These are phyloP conservation scores for Vitis hybrid DNA, from an alignment of 177 flowering plant genomes.

Conservation along the genomic window DNA sequence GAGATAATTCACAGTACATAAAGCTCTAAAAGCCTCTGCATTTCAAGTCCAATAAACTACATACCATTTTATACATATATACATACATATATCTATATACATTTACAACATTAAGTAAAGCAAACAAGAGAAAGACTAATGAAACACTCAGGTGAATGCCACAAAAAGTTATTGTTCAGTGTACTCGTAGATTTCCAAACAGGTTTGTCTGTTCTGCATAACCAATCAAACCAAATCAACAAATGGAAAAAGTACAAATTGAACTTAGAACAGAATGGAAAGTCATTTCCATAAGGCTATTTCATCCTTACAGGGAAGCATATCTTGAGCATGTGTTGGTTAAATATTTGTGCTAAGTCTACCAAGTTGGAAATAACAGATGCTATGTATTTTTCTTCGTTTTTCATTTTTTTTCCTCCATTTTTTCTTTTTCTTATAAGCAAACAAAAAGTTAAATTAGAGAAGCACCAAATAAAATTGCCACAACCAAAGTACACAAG, in stretches of 20 bases:
- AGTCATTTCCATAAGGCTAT: neutral
- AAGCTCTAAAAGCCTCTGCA: no score
- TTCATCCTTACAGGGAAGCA: neutral
- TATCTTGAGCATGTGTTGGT: neutral
- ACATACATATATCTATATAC: neutral
- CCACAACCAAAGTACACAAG: no score
- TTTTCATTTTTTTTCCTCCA: no score
- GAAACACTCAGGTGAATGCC: neutral
- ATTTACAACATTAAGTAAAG: no score
- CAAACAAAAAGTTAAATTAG: no score
- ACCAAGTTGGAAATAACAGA: neutral
- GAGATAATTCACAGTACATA: no score
- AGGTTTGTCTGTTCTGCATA: conserved; percentile 77
- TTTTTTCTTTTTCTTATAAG: no score
- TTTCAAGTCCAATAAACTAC: no score
- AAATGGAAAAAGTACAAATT: neutral
- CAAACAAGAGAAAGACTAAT: neutral
- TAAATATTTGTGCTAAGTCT: neutral
- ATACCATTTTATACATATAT: no score
- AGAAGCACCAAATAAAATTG: no score
- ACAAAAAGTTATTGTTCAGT: neutral
- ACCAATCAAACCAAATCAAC: conserved; percentile 8
- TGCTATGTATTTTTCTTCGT: no score
- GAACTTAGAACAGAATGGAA: neutral
- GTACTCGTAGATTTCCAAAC: conserved; percentile 90